These are phyloP conservation scores for Penicillium manginii DNA, from an alignment of 495 filamentous ascomycete genomes.

Conservation along the genomic window DNA sequence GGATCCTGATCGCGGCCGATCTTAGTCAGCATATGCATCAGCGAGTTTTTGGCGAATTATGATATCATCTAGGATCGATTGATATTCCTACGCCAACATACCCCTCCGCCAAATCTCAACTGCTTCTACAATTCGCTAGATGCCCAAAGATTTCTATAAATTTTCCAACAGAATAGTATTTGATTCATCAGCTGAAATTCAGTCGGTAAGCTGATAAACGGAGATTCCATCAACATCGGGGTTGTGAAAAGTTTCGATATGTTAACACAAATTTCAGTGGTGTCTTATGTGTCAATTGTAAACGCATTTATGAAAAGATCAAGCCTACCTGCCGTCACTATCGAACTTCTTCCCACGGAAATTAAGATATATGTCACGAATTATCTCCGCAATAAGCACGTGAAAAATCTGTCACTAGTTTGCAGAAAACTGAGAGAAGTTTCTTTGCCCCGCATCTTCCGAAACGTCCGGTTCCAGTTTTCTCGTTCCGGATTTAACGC, in stretches of 20 bases:
- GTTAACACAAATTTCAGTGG: not conserved
- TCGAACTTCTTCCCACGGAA: not conserved
- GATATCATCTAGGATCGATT: no score
- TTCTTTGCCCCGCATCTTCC: not conserved
- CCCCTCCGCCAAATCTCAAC: no score
- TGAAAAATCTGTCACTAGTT: not conserved
- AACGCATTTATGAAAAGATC: not conserved
- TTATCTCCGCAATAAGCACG: not conserved
- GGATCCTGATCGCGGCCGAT: no score
- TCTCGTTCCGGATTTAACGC: not conserved
- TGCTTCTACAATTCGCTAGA: no score
- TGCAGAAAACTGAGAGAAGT: not conserved
- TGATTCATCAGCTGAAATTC: no score
- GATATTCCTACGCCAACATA: no score
- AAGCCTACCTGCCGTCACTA: not conserved
- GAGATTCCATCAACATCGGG: not conserved
- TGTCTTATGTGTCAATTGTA: not conserved
- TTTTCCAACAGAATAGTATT: no score
- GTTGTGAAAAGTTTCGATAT: not conserved
- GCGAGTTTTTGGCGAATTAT: no score
- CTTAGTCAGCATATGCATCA: no score
- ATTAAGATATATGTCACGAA: not conserved
- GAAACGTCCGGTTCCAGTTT: not conserved
- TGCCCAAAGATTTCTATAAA: no score
- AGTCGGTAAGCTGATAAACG: not conserved